These are phyloP conservation scores for Crithidia acanthocephali DNA, from an alignment of 208 protist genomes.

Conservation along the genomic window DNA sequence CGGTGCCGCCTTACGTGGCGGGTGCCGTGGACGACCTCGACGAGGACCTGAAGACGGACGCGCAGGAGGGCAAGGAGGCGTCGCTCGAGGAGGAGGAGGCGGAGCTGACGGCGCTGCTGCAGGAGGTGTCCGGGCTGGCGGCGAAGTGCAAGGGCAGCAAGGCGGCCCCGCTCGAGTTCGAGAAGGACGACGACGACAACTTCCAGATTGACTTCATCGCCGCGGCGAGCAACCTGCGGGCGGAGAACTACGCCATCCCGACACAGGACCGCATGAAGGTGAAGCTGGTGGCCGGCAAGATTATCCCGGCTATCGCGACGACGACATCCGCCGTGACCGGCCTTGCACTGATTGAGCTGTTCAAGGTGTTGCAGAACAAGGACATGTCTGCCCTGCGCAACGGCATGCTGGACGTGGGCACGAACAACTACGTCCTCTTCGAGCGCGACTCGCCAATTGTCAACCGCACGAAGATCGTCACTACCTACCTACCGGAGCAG, in stretches of 20 bases:
- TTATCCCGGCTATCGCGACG: slow-evolving; percentile 99
- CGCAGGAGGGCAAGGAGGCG: slow-evolving; percentile 19
- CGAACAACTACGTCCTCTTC: slow-evolving; percentile 92
- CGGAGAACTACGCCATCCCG: slow-evolving; percentile 94
- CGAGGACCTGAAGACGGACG: slow-evolving; percentile 67
- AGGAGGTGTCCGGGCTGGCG: slow-evolving; percentile 45
- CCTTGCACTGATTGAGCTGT: slow-evolving; percentile 97
- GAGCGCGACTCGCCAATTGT: slow-evolving; percentile 80
- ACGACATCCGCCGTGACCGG: slow-evolving; percentile 99
- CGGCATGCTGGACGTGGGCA: slow-evolving; percentile 90
- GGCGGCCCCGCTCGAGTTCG: slow-evolving; percentile 87
- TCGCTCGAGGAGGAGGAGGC: slow-evolving; percentile 50
- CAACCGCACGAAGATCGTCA: slow-evolving; percentile 69
- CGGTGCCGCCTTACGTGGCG: slow-evolving; percentile 52
- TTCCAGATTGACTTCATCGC: slow-evolving; percentile 97
- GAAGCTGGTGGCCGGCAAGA: slow-evolving; percentile 97
- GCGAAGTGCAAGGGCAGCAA: slow-evolving; percentile 48
- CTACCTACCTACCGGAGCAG: slow-evolving; percentile 85
- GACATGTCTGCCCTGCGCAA: slow-evolving; percentile 78
- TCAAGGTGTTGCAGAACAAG: slow-evolving; percentile 95
- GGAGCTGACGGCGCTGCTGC: slow-evolving; percentile 56
- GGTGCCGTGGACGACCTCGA: slow-evolving; percentile 75
- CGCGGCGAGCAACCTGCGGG: slow-evolving; percentile 93
- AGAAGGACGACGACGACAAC: slow-evolving; percentile 97
- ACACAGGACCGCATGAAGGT: slow-evolving; percentile 87